phyloP scores from a whole-genome alignment of 1,139 yeast genomes.

The Kazachstania sp. region DNA sequence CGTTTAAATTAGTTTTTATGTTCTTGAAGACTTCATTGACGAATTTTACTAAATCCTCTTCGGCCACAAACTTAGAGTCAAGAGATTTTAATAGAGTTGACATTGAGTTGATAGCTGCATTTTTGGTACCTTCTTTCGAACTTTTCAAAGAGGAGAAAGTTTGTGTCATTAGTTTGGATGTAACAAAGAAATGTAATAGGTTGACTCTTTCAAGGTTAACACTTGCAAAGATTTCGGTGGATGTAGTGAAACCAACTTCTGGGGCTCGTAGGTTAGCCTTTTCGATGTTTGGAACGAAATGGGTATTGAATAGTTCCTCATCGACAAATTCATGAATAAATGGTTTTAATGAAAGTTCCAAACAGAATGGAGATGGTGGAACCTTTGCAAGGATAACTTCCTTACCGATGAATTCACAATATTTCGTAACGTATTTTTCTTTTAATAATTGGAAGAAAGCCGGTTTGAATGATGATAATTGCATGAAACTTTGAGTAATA shows the following conservation, averaged over 20 bases:
- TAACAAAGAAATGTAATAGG: constrained; percentile 33
- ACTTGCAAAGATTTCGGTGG: constrained; percentile 39
- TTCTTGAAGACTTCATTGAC: constrained; percentile 48
- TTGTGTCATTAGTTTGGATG: constrained; percentile 49
- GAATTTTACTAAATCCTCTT: constrained; percentile 29
- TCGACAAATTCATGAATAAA: constrained; percentile 40
- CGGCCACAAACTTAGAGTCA: constrained; percentile 11
- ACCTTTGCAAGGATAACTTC: constrained; percentile 42
- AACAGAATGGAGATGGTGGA: constrained; percentile 33
- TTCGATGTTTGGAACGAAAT: constrained; percentile 55
- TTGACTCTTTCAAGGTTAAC: constrained; percentile 34
- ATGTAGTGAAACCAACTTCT: constrained; percentile 51
- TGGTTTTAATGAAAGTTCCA: constrained; percentile 20
- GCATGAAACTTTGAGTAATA: constrained; percentile 35
- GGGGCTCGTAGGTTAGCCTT: constrained; percentile 77
- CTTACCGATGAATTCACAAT: constrained; percentile 31
- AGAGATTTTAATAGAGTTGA: constrained; percentile 16
- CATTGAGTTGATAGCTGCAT: constrained; percentile 43
- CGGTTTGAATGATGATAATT: constrained; percentile 38
- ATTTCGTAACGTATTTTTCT: constrained; percentile 17
- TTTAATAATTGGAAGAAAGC: constrained; percentile 30
- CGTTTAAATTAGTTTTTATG: constrained; percentile 52
- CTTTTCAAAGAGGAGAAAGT: constrained; percentile 63
- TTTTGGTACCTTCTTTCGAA: constrained; percentile 56
- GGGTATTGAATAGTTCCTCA: constrained; percentile 36